These are phyloP conservation scores for Fusarium nematophilum DNA, from an alignment of 2,329 filamentous ascomycete species.

Conservation along the genomic window DNA sequence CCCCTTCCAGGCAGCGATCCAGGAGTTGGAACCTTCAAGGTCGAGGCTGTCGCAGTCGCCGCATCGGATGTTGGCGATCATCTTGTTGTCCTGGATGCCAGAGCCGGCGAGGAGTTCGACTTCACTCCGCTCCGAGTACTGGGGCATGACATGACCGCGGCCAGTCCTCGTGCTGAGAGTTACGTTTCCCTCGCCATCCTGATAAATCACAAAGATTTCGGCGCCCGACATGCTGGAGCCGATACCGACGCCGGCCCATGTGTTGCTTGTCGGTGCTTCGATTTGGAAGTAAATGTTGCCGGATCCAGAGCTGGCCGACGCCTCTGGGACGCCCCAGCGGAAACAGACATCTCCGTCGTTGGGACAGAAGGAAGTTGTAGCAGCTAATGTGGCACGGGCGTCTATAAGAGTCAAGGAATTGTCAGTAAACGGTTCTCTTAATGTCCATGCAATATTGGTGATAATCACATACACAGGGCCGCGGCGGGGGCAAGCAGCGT, in stretches of 20 bases:
- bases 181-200: constrained; percentile 67
- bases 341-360: constrained; percentile 61
- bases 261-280: constrained; percentile 61
- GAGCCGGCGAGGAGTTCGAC: constrained; percentile 69
- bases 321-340: constrained; percentile 64
- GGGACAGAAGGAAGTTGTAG: constrained; percentile 55
- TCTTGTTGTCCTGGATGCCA: constrained; percentile 62
- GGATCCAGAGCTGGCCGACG: constrained; percentile 58
- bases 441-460: background rate
- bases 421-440: constrained; percentile 13
- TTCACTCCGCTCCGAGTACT: constrained; percentile 55
- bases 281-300: constrained; percentile 73
- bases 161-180: constrained; percentile 69
- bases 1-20: constrained; percentile 67
- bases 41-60: constrained; percentile 62
- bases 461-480: constrained; percentile 36
- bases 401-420: constrained; percentile 28
- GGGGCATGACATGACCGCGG: constrained; percentile 60
- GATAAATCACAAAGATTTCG: constrained; percentile 73
- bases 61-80: constrained; percentile 71
- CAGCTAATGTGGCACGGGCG: constrained; percentile 35
- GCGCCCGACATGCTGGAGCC: constrained; percentile 65
- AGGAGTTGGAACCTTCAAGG: constrained; percentile 55
- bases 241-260: constrained; percentile 70
- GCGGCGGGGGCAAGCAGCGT: constrained; percentile 20